phyloP scores from a whole-genome alignment of 495 filamentous ascomycete genomes.

The Tuber umbilicatum region DNA sequence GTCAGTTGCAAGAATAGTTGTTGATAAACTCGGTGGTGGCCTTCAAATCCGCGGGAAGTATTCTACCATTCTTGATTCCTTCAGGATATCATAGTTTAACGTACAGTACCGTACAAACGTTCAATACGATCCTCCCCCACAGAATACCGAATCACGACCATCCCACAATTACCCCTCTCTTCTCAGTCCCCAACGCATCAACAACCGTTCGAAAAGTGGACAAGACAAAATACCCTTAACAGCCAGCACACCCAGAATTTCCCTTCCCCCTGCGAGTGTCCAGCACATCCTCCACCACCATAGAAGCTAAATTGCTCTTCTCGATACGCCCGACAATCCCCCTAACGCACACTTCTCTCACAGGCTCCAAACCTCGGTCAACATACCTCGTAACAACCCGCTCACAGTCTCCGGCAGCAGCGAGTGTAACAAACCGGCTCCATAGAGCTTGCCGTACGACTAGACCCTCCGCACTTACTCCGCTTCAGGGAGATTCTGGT shows the following conservation, averaged over 20 bases:
- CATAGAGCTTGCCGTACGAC: constrained; percentile 21
- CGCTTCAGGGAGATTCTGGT: constrained; percentile 21
- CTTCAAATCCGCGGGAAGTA: not conserved
- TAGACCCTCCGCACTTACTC: constrained; percentile 4
- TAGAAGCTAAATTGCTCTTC: constrained; percentile 11
- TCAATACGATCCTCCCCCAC: not conserved
- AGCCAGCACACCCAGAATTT: constrained; percentile 14
- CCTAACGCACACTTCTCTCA: constrained; percentile 1
- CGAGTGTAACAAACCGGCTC: not conserved
- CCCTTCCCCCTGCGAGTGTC: not conserved
- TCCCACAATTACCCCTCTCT: constrained; percentile 2
- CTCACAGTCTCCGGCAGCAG: constrained; percentile 13
- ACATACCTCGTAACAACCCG: constrained; percentile 19
- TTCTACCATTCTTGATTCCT: not conserved
- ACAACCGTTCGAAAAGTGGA: constrained; percentile 14
- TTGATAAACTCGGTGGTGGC: not conserved
- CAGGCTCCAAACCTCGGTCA: constrained; percentile 9
- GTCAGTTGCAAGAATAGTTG: not conserved
- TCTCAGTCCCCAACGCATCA: constrained; percentile 18
- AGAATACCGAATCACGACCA: not conserved
- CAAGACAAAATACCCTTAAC: constrained; percentile 7
- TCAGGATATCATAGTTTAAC: not conserved
- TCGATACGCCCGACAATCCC: constrained; percentile 18
- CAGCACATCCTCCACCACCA: not conserved
- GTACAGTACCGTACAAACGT: not conserved